Evolutionary conservation across 2,329 filamentous ascomycete species (phyloP), one percentile per base, ranked within the genome.

Genomic region (Diplodia intermedia): DNA sequence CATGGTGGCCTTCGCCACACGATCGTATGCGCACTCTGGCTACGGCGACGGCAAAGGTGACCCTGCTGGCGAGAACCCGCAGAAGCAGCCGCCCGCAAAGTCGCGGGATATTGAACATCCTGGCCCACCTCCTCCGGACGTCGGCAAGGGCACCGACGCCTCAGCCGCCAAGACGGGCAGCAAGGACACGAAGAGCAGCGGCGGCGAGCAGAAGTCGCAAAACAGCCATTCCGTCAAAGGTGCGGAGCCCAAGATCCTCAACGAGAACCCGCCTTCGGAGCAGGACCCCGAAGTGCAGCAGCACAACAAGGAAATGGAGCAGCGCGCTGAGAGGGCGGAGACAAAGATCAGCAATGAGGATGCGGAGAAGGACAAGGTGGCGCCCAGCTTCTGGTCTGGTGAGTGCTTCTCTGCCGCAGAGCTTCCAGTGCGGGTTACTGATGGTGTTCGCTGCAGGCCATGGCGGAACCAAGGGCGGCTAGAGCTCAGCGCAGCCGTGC

Each of bases 291-390:
- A 70, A 2, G 81, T 83, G 26, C 77, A 75, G 76, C 63, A 79
- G 72, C 82, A 83, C 72, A 83, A 83, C 69, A 66, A 75, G 70
- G 80, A 83, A 71, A 77, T 83, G 76, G 78, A 79, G 33, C 69
- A 78, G 62, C 75, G 81, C 72, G 75, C 78, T 72, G 81, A 83
- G 71, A 78, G 74, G 76, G 74, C 80, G 68, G 70, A 77, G 71
- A 77, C 79, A 70, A 76, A 77, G 75, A 74, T 77, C 62, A 72
- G 69, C 55, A 77, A 78, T 69, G 73, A 78, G 69, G 78, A 81
- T 7, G 74, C 72, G 18, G 67, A 77, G 68, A 79, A 81, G 70
- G 79, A 82, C 40, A 80, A 82, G 71, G 80, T 81, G 20, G 67
- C 73, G 18, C 74, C 74, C 66, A 69, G 72, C 49, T 82, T 80